phyloP scores from a whole-genome alignment of 345 rosid species.

The Moricandia moricandioides region DNA sequence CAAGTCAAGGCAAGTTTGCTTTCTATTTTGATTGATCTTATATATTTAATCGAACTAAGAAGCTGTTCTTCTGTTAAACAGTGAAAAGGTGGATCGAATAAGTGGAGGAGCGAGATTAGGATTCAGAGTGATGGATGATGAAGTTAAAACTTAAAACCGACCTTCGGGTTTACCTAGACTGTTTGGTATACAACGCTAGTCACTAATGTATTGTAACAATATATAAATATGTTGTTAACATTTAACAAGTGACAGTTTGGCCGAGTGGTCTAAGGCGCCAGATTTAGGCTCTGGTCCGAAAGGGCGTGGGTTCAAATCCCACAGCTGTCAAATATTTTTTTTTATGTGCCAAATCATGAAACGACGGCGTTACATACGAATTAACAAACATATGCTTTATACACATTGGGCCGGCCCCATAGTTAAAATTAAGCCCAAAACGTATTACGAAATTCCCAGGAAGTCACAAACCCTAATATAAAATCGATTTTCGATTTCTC shows the following conservation, averaged over 20 bases:
- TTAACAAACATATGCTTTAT: neutral
- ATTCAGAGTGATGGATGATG: constrained; percentile 64
- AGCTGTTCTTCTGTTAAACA: no score
- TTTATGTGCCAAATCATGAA: neutral
- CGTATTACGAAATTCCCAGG: neutral
- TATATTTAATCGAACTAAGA: no score
- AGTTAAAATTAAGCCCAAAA: constrained; percentile 6
- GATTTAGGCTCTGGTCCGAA: constrained; percentile 99
- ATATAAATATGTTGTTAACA: no score
- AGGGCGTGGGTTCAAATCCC: constrained; percentile 99
- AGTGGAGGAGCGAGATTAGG: constrained; percentile 79
- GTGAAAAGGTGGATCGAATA: constrained; percentile 49
- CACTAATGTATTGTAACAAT: no score
- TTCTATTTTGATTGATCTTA: neutral
- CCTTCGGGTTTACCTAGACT: no score
- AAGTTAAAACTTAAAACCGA: constrained; percentile 65
- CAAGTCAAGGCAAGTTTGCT: constrained; percentile 57
- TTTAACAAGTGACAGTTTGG: constrained; percentile 63
- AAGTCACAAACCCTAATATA: constrained; percentile 31
- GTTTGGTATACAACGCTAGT: no score
- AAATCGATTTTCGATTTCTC: neutral
- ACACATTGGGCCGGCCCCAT: neutral
- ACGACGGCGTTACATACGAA: neutral
- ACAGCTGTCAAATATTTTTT: constrained; percentile 66
- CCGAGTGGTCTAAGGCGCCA: constrained; percentile 99